Conservation (phyloP, 2,329 filamentous ascomycete genomes). For the Diaporthe nobilis region DNA sequence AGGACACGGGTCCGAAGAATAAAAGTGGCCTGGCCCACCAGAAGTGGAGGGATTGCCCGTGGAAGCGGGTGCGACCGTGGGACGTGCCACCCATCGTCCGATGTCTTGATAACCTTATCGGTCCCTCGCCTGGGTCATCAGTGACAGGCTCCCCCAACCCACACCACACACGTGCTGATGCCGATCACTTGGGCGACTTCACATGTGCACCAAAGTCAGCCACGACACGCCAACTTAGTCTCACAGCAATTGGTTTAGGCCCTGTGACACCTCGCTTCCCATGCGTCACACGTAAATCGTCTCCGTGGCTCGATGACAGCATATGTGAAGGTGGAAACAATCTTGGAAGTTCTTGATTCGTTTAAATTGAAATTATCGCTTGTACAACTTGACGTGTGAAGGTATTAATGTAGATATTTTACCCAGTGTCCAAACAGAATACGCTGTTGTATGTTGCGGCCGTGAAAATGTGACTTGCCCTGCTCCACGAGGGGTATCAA, state of each 20-base stretch:
- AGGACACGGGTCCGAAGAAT: no score
- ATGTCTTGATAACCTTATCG: constrained; percentile 13
- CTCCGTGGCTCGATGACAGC: neutral
- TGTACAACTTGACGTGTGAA: neutral
- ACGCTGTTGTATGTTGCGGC: constrained; percentile 5
- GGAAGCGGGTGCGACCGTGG: neutral
- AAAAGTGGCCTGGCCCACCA: constrained; percentile 6
- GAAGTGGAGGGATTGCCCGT: neutral
- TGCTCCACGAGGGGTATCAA: constrained; percentile 4
- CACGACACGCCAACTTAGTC: neutral
- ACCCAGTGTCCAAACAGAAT: neutral
- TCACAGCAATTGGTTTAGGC: neutral
- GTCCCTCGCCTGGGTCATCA: neutral
- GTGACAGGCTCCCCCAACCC: constrained; percentile 4
- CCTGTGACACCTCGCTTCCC: neutral
- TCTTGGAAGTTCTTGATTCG: neutral
- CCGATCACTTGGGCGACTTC: constrained; percentile 17
- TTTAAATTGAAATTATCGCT: neutral
- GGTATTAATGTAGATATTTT: constrained; percentile 5
- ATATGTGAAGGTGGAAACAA: neutral
- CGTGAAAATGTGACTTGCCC: neutral
- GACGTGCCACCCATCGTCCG: constrained; percentile 24
- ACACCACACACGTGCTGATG: constrained; percentile 24
- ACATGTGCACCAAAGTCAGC: neutral
- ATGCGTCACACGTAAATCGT: neutral